These are phyloP conservation scores for Ocimum tenuiflorum DNA, from an alignment of 257 asterid species.

Conservation along the genomic window DNA sequence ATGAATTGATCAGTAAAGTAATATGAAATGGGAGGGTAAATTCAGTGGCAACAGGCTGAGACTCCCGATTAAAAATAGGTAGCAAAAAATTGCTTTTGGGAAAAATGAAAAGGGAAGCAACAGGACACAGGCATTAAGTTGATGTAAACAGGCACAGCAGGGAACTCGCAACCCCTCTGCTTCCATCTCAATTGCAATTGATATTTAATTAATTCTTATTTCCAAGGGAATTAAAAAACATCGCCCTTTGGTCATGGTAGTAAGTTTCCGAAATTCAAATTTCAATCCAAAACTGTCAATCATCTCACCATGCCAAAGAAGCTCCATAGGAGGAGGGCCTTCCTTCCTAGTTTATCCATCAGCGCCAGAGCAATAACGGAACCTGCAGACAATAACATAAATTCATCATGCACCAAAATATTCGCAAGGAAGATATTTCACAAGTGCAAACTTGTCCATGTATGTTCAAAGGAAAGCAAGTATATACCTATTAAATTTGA, in stretches of 20 bases:
- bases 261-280: constrained; percentile 1
- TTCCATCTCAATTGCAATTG: no score
- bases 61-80: no score
- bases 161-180: no score
- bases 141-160: no score
- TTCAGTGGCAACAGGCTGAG: no score
- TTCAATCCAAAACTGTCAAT: neutral
- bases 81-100: neutral
- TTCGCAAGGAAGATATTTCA: neutral
- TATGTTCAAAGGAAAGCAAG: neutral
- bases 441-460: neutral
- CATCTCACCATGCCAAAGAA: constrained; percentile 86
- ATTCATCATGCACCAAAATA: neutral
- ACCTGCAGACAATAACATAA: constrained; percentile 38
- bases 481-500: constrained; percentile 64
- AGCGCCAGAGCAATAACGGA: constrained; percentile 62
- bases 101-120: neutral
- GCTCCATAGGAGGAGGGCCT: constrained; percentile 82
- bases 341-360: constrained; percentile 93
- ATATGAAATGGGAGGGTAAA: no score
- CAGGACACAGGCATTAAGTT: no score
- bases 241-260: neutral
- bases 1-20: no score
- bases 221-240: neutral
- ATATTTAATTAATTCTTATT: neutral